Percentiles rank a stretch among this genome's conserved stretches.
These are phyloP conservation scores for Podospora didyma DNA, from an alignment of 495 filamentous ascomycete genomes.

Conservation along the genomic window DNA sequence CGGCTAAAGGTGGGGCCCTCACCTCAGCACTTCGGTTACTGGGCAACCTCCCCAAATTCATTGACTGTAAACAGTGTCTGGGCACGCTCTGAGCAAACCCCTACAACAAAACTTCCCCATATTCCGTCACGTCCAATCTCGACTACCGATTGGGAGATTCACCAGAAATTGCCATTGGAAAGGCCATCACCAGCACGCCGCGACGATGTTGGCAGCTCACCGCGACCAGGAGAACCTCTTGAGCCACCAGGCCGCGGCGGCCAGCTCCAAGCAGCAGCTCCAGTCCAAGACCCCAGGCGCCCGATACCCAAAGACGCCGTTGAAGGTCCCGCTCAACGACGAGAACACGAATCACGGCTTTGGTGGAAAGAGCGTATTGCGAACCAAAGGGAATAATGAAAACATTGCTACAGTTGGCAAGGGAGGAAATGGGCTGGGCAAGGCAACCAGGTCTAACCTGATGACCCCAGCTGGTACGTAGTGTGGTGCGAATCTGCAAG, in stretches of 20 bases:
- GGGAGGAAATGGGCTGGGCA: slow-evolving; percentile 44
- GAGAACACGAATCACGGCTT: slow-evolving; percentile 69
- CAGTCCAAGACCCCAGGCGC: slow-evolving; percentile 76
- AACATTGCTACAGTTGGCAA: slow-evolving; percentile 59
- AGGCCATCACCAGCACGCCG: slow-evolving; percentile 12
- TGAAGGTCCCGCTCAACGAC: slow-evolving; percentile 79
- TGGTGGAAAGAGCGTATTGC: slow-evolving; percentile 58
- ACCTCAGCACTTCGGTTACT: slow-evolving; percentile 11
- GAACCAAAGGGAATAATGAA: slow-evolving; percentile 56
- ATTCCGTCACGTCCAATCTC: slow-evolving; percentile 1
- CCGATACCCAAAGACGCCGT: slow-evolving; percentile 75
- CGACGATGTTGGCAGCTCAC: slow-evolving; percentile 67
- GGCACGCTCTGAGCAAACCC: background rate
- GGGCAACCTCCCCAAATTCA: slow-evolving; percentile 16
- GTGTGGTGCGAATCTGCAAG: background rate
- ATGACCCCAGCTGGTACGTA: slow-evolving; percentile 60
- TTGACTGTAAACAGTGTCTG: background rate
- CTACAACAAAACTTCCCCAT: background rate
- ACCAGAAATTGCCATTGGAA: slow-evolving; percentile 8
- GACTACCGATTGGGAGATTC: background rate
- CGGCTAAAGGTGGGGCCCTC: slow-evolving; percentile 25
- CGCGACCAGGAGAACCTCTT: slow-evolving; percentile 88
- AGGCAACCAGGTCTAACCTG: slow-evolving; percentile 50
- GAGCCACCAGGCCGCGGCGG: slow-evolving; percentile 71
- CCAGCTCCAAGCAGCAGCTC: slow-evolving; percentile 68